Percentiles rank a stretch among this genome's conserved stretches.
These are phyloP conservation scores for Ogataea allantospora DNA, from an alignment of 805 yeast genomes.

Conservation along the genomic window DNA sequence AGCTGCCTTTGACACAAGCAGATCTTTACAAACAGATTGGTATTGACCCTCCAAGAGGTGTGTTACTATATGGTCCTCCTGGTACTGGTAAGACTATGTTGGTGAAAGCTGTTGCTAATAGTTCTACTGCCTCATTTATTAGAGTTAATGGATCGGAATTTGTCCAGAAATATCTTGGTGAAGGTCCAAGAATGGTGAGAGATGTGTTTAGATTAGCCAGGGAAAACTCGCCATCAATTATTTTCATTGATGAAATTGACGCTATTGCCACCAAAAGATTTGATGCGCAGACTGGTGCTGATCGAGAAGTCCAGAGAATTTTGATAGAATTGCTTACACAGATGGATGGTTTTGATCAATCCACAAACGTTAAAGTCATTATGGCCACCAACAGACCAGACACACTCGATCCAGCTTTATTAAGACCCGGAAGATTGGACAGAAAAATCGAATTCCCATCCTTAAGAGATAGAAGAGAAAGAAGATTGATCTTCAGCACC, in stretches of 20 bases:
- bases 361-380: slow-evolving; percentile 91
- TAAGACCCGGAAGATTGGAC: slow-evolving; percentile 98
- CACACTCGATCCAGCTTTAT: slow-evolving; percentile 95
- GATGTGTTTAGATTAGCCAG: slow-evolving; percentile 96
- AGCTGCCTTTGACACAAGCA: slow-evolving; percentile 91
- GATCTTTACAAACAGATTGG: slow-evolving; percentile 97
- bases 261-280: slow-evolving; percentile 99
- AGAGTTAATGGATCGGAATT: slow-evolving; percentile 98
- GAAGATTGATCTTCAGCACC: slow-evolving; percentile 93
- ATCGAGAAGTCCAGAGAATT: slow-evolving; percentile 98
- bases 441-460: slow-evolving; percentile 97
- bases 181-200: slow-evolving; percentile 99
- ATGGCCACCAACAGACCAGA: slow-evolving; percentile 99
- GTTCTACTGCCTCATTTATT: slow-evolving; percentile 92
- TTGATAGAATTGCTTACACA: slow-evolving; percentile 92
- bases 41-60: slow-evolving; percentile 99
- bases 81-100: slow-evolving; percentile 99
- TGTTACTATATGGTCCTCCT: slow-evolving; percentile 96
- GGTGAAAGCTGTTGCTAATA: slow-evolving; percentile 97
- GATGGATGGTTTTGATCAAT: slow-evolving; percentile 99
- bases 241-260: slow-evolving; percentile 97
- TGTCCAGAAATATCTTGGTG: slow-evolving; percentile 97
- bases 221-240: slow-evolving; percentile 95
- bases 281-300: slow-evolving; percentile 99
- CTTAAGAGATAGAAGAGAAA: slow-evolving; percentile 94